Evolutionary conservation across 495 filamentous ascomycete species (phyloP), one percentile per base, ranked within the genome.

Genomic region (Talaromyces stipitatus): DNA sequence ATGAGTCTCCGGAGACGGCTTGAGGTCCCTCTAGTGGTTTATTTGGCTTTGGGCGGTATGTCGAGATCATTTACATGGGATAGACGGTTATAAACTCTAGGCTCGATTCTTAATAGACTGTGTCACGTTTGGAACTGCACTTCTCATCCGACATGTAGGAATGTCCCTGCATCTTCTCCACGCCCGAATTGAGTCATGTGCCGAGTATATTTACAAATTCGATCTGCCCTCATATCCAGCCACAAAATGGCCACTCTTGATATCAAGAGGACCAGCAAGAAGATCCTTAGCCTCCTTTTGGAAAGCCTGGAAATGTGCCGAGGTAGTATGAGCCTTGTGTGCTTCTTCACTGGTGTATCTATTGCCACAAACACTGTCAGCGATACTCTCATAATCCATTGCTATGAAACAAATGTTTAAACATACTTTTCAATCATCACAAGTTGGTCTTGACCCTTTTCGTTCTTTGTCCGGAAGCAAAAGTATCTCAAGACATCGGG

Each of bases 1-100:
- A 46, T 20, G 46, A 56, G 36, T 27, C 51, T 38, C 11, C 30
- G 7, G 45, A 64, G 50, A 50, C 32, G 51, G 51, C 51, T 14
- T 38, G 14, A 54, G n/a, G n/a, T n/a, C n/a, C n/a, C n/a, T n/a
- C n/a, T n/a, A n/a, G n/a, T n/a, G n/a, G n/a, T 52, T 26, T 3
- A 11, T 55, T n/a, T 38, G n/a, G 28, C n/a, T 50, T 51, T 29
- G 24, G n/a, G 8, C 22, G 10, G 23, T 30, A 48, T 48, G 45
- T 48, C 36, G 36, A 18, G 36, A 16, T 2, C n/a, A 41, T 41
- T 1, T 48, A 14, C 6, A 26, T 26, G 20, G 24, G 22, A 48
- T 41, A 41, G 36, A 41, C 18, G n/a, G n/a, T n/a, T n/a, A n/a
- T n/a, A n/a, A n/a, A n/a, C n/a, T n/a, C n/a, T n/a, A n/a, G n/a